Evolutionary conservation across 352 stramenopile genomes (phyloP).

Genomic region (Phytopythium litorale): DNA sequence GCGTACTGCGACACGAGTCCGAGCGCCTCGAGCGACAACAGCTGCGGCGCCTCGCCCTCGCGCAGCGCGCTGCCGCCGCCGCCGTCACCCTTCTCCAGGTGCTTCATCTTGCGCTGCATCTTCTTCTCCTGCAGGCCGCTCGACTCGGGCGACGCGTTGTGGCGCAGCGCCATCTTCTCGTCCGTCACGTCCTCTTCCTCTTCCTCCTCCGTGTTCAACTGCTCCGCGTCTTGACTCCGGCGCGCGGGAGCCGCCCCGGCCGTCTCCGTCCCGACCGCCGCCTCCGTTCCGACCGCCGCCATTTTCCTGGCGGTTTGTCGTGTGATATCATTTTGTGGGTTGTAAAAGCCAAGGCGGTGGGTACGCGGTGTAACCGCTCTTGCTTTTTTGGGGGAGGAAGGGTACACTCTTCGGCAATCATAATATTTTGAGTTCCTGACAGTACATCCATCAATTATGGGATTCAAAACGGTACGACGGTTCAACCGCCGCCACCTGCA

Average conservation of each 20-base stretch:
- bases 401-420: too few species aligned
- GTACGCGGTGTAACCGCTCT: too few species aligned
- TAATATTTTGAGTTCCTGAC: too few species aligned
- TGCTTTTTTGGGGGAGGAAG: too few species aligned
- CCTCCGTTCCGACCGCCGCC: neutral
- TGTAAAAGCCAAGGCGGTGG: neutral
- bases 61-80: conserved; percentile 27
- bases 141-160: conserved; percentile 9
- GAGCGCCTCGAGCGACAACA: conserved; percentile 30
- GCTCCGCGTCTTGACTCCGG: conserved; percentile 6
- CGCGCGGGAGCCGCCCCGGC: neutral
- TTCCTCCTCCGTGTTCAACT: too few species aligned
- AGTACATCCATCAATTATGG: neutral
- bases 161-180: conserved; percentile 23
- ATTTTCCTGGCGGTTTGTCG: neutral
- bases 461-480: neutral
- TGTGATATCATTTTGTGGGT: neutral
- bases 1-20: conserved; percentile 46
- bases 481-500: too few species aligned
- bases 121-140: conserved; percentile 12
- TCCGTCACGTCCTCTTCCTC: conserved; percentile 21
- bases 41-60: conserved; percentile 19
- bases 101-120: conserved; percentile 10
- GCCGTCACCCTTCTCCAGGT: conserved; percentile 8
- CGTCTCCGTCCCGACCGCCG: too few species aligned